These are phyloP conservation scores for Sapria himalayana DNA, from an alignment of 345 rosid species.

Conservation along the genomic window DNA sequence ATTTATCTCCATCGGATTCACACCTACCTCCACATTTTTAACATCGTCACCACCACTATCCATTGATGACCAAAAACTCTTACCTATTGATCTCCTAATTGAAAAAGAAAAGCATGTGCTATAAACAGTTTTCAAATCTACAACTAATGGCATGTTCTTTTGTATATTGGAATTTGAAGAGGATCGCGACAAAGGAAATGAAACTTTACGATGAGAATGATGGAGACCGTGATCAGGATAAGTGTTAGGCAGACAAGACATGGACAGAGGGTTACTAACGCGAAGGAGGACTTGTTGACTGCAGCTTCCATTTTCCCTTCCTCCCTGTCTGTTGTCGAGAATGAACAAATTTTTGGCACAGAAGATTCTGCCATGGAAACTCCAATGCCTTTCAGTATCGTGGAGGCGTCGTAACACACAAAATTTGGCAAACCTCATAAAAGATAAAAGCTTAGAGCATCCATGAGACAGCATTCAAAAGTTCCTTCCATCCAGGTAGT, in stretches of 20 bases:
- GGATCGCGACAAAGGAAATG: slow-evolving; percentile 51
- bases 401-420: slow-evolving; percentile 5
- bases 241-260: slow-evolving; percentile 33
- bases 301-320: slow-evolving; percentile 10
- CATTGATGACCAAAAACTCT: too few relatives aligned
- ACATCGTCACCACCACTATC: slow-evolving; percentile 10
- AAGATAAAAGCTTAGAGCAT: slow-evolving; percentile 14
- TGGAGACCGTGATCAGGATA: slow-evolving; percentile 24
- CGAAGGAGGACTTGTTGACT: slow-evolving; percentile 20
- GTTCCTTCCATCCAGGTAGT: too few relatives aligned
- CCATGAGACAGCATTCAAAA: slow-evolving; percentile 8
- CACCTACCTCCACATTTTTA: slow-evolving; percentile 7
- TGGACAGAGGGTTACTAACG: slow-evolving; percentile 30
- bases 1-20: slow-evolving; percentile 32
- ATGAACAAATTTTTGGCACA: slow-evolving; percentile 16
- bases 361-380: slow-evolving; percentile 20
- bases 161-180: slow-evolving; percentile 29
- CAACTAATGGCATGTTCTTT: slow-evolving; percentile 33
- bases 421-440: slow-evolving; percentile 9
- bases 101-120: too few relatives aligned
- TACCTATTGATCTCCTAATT: too few relatives aligned
- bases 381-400: slow-evolving; percentile 2
- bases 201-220: slow-evolving; percentile 35
- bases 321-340: slow-evolving; percentile 15
- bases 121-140: too few relatives aligned